Evolutionary conservation across 768 basidiomycete genomes (phyloP), one percentile per base, ranked within the genome.

Genomic region (Tylopilus intermedius): DNA sequence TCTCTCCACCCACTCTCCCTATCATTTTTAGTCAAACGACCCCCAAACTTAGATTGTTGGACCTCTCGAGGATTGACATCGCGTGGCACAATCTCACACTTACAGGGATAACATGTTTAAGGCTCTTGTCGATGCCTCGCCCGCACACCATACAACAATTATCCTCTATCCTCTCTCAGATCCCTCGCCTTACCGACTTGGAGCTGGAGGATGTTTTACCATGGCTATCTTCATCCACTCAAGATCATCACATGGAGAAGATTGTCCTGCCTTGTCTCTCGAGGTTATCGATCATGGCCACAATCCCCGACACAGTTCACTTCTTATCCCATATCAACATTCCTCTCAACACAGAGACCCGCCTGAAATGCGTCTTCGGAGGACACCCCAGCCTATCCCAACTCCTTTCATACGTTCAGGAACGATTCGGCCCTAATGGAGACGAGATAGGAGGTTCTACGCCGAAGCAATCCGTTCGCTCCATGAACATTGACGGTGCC

Each of bases 381-480:
- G 22, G 45, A 6, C 13, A 53, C 8, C 40, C n/a, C 24, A 48
- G 26, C 18, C 26, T 53, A 11, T 18, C 24, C 8, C 46, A 35
- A 27, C 40, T 47, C 39, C 40, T 53, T 27, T 53, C 51, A 35
- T 42, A 47, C 33, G 9, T 53, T 26, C n/a, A 52, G 24, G 26
- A 26, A 38, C 42, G 18, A 21, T 15, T 43, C 14, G 21, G 14
- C n/a, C 33, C 32, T 4, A 18, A 41, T 13, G 32, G 27, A 27
- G 24, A 41, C n/a, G 45, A 51, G 21, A 21, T 33, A 10, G 30
- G 18, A n/a, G 38, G 6, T 13, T 30, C 15, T 6, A 18, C 13
- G 11, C 51, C 8, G 4, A 26, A 26, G 30, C 22, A 46, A 40
- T 30, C 45, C 18, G 4, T 40, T 33, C 44, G 37, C 30, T 51